A percentile compares a stretch with the other conserved stretches of the same genome.
Evolutionary conservation across 2,329 filamentous ascomycete genomes (phyloP).

Genomic region (Pezizomycotina sp.): DNA sequence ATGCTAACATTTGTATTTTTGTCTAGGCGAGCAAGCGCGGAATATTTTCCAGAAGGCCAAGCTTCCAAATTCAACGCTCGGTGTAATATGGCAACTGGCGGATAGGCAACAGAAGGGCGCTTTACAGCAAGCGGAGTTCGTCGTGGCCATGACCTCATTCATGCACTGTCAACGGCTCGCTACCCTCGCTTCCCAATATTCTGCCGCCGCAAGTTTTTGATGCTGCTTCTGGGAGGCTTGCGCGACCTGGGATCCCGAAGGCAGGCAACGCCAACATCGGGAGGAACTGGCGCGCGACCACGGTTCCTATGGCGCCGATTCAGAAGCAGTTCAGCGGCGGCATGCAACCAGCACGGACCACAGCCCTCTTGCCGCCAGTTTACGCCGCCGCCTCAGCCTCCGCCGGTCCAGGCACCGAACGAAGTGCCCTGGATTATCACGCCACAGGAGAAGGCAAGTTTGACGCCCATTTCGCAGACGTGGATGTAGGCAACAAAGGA

Average conservation of each 20-base stretch:
- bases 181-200: constrained; percentile 62
- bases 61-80: constrained; percentile 73
- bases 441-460: constrained; percentile 70
- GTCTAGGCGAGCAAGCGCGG: constrained; percentile 62
- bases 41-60: constrained; percentile 89
- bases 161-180: constrained; percentile 68
- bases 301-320: constrained; percentile 45
- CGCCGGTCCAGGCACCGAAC: constrained; percentile 32
- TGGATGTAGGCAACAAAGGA: constrained; percentile 67
- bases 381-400: constrained; percentile 33
- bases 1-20: constrained; percentile 15
- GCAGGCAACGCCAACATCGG: constrained; percentile 28
- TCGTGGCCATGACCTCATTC: constrained; percentile 94
- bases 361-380: constrained; percentile 41
- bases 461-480: constrained; percentile 64
- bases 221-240: constrained; percentile 57
- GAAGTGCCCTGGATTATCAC: constrained; percentile 67
- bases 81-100: constrained; percentile 89
- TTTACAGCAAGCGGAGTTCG: constrained; percentile 76
- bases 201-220: constrained; percentile 80
- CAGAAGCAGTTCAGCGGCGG: constrained; percentile 67
- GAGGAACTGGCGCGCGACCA: constrained; percentile 38
- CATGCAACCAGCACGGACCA: constrained; percentile 38
- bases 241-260: constrained; percentile 28
- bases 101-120: constrained; percentile 86